Conservation (phyloP, 169 alveolate species). For the Plasmodium malariae region DNA sequence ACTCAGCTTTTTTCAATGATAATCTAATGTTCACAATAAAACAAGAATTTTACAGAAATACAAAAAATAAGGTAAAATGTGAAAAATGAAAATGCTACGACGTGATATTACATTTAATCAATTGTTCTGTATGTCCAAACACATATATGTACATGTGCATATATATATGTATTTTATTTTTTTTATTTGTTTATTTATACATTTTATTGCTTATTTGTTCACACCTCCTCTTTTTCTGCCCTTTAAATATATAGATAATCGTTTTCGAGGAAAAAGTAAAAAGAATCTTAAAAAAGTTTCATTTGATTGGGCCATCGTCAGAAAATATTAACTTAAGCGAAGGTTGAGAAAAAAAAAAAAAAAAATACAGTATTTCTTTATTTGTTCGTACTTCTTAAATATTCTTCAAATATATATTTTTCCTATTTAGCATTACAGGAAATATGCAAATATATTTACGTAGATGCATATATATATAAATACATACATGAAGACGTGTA, state of each 20-base stretch:
- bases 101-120: too few relatives aligned
- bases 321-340: conserved; percentile 70
- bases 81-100: too few relatives aligned
- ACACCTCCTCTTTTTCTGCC: neutral
- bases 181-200: neutral
- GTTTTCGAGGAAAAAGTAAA: conserved; percentile 67
- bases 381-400: too few relatives aligned
- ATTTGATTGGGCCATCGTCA: conserved; percentile 42
- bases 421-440: too few relatives aligned
- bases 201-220: neutral
- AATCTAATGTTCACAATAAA: conserved; percentile 70
- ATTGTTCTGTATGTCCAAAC: neutral
- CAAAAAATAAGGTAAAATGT: conserved; percentile 58
- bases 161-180: neutral
- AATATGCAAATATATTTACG: neutral
- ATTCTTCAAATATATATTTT: neutral
- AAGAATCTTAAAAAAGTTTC: conserved; percentile 62
- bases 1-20: conserved; percentile 65
- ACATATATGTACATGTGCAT: neutral
- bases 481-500: neutral
- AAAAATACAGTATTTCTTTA: too few relatives aligned
- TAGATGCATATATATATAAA: neutral
- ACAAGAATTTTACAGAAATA: conserved; percentile 67
- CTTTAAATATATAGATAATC: conserved; percentile 28
- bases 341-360: conserved; percentile 40